These are phyloP conservation scores for Aspergillus glaucus DNA, from an alignment of 2,329 filamentous ascomycete genomes.

Conservation along the genomic window DNA sequence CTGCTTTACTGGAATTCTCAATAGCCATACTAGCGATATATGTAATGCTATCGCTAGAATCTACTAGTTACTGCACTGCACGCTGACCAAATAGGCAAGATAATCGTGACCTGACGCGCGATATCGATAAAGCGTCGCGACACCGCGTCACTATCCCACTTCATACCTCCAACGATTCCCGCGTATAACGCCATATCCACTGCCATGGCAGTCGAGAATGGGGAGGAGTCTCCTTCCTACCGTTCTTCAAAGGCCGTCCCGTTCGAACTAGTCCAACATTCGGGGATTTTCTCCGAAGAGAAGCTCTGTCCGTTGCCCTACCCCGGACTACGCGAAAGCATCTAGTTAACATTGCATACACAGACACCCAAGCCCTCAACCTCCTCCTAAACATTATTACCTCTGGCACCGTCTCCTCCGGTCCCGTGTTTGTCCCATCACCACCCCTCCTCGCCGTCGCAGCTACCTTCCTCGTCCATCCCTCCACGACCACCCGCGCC, in stretches of 20 bases:
- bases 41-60: too few species aligned
- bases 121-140: too few species aligned
- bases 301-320: conserved; percentile 52
- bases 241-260: conserved; percentile 53
- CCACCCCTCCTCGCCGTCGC: conserved; percentile 68
- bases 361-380: conserved; percentile 54
- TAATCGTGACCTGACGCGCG: too few species aligned
- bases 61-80: too few species aligned
- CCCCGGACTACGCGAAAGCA: conserved; percentile 1
- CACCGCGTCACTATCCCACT: too few species aligned
- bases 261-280: conserved; percentile 59
- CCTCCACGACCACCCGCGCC: conserved; percentile 67
- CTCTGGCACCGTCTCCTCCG: conserved; percentile 28
- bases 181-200: not conserved
- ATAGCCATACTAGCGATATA: too few species aligned
- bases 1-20: too few species aligned
- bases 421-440: conserved; percentile 59
- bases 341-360: conserved; percentile 21
- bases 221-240: conserved; percentile 34
- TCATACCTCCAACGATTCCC: too few species aligned
- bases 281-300: conserved; percentile 69
- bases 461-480: conserved; percentile 77
- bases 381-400: conserved; percentile 50
- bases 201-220: conserved; percentile 15
- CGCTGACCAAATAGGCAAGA: too few species aligned